phyloP scores from a whole-genome alignment of 2,329 filamentous ascomycete species.

The Scedosporium apiospermum region DNA sequence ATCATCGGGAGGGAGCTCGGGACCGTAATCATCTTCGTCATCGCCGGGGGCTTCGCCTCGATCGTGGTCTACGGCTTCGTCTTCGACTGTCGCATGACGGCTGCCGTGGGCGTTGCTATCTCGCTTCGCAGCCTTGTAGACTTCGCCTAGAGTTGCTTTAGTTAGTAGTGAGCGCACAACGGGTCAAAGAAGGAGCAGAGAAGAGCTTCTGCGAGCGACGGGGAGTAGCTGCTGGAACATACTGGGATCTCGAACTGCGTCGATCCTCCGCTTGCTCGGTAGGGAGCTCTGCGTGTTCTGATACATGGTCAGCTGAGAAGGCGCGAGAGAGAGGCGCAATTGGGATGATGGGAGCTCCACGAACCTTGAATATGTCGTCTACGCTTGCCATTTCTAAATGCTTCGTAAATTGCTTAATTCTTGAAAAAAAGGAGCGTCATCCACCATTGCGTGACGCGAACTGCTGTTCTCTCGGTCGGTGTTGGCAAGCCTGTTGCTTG shows the following conservation, averaged over 20 bases:
- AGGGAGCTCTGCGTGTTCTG: not conserved
- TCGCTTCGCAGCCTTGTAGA: constrained; percentile 54
- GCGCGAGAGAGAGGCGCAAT: not conserved
- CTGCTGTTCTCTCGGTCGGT: no score
- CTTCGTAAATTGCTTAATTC: constrained; percentile 17
- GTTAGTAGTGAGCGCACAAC: not conserved
- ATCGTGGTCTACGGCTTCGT: constrained; percentile 26
- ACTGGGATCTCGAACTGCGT: constrained; percentile 54
- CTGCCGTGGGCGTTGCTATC: constrained; percentile 31
- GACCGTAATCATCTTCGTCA: constrained; percentile 39
- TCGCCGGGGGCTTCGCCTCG: constrained; percentile 32
- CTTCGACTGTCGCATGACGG: constrained; percentile 35
- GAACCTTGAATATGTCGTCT: constrained; percentile 49
- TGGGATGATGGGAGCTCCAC: not conserved
- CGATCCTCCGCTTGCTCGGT: constrained; percentile 53
- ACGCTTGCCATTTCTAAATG: constrained; percentile 39
- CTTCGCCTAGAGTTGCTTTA: constrained; percentile 34
- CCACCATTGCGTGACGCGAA: no score
- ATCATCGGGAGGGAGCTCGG: constrained; percentile 29
- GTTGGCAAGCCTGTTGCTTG: no score
- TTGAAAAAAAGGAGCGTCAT: not conserved
- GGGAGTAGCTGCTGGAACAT: constrained; percentile 16
- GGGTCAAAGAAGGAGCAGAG: not conserved
- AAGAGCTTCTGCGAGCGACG: not conserved
- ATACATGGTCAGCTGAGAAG: not conserved